phyloP scores from a whole-genome alignment of 148 eudicot genomes.

The Pouteria glomerata region DNA sequence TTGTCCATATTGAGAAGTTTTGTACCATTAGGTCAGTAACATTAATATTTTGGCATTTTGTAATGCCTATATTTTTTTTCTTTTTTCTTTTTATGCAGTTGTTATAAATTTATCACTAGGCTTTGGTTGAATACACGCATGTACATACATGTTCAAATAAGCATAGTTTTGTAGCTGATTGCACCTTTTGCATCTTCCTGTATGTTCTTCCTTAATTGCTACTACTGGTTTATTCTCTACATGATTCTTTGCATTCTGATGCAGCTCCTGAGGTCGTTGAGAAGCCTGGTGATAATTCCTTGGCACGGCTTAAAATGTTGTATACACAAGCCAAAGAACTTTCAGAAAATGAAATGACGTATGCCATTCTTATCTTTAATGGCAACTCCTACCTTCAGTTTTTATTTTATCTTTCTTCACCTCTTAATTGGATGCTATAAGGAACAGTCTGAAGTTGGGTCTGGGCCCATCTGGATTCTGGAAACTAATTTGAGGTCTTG shows the following conservation, averaged over 20 bases:
- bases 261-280: constrained; percentile 95
- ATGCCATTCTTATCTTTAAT: constrained; percentile 13
- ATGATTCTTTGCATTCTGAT: constrained; percentile 12
- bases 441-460: background rate
- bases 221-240: too few species aligned
- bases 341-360: constrained; percentile 78
- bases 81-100: too few species aligned
- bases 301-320: constrained; percentile 52
- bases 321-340: constrained; percentile 79
- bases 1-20: too few species aligned
- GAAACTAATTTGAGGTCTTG: too few species aligned
- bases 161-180: too few species aligned
- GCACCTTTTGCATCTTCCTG: too few species aligned
- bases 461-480: background rate
- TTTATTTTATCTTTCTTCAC: background rate
- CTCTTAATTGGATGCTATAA: background rate
- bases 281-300: constrained; percentile 83
- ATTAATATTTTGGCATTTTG: too few species aligned
- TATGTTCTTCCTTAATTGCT: background rate
- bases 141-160: too few species aligned
- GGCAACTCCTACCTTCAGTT: background rate
- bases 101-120: too few species aligned
- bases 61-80: too few species aligned
- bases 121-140: too few species aligned
- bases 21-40: too few species aligned